Conservation (phyloP, 1,139 yeast genomes). For the Pneumocystis wakefieldiae region DNA sequence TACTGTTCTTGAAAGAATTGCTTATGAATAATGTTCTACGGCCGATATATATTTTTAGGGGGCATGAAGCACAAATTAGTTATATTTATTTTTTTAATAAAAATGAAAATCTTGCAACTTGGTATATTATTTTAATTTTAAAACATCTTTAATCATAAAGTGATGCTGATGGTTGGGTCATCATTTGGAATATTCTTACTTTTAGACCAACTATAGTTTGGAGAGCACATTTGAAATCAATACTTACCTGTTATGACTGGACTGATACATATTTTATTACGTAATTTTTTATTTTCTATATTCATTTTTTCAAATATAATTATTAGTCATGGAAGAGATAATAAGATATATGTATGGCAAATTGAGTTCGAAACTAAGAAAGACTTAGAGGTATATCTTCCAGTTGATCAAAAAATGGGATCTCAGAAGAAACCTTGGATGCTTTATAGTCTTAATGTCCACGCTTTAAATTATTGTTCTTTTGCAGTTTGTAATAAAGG, state of each 20-base stretch:
- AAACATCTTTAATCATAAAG: not conserved
- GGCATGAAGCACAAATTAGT: not conserved
- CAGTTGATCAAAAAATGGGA: not conserved
- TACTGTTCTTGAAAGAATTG: not conserved
- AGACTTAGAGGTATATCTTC: not conserved
- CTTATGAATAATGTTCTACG: not conserved
- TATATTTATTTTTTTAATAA: not conserved
- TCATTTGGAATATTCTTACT: not conserved
- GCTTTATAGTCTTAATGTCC: not conserved
- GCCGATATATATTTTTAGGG: not conserved
- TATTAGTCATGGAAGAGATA: slow-evolving; percentile 1
- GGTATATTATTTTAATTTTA: not conserved
- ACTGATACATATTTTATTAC: not conserved
- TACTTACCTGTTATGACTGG: not conserved
- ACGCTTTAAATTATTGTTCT: not conserved
- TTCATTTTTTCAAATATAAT: not conserved
- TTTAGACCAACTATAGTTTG: not conserved
- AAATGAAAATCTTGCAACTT: not conserved
- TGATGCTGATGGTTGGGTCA: slow-evolving; percentile 1
- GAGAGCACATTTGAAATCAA: not conserved
- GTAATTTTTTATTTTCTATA: not conserved
- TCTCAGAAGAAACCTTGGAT: not conserved
- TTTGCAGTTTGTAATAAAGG: not conserved
- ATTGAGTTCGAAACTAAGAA: not conserved
- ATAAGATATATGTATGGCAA: slow-evolving; percentile 1